Base-by-base conservation (phyloP, 1,284 basidiomycete genomes). In the Volvariella volvacea region DNA sequence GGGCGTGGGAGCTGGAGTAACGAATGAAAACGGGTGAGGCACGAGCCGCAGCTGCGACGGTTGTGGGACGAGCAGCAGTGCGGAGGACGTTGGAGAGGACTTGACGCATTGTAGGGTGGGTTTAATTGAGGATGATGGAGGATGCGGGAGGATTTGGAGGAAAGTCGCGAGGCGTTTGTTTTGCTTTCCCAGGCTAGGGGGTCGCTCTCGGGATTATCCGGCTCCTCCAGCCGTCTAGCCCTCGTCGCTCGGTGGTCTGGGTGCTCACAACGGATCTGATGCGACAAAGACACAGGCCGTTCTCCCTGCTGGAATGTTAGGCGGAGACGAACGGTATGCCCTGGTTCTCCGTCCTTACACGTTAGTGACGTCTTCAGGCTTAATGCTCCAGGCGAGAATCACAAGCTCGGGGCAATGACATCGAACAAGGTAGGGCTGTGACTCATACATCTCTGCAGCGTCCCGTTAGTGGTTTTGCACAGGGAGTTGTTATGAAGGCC, bases 41-140 rank as follows among this genome's bases (percentile, higher is more conserved):
- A 56, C 58, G 65, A 53, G 56, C 55, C 50, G 53, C 57, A 52
- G 55, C 61, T 42, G 57, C 55, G 41, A 54, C 50, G 43, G 65
- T 45, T 19, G 62, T 49, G 38, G 65, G 58, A 54, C 68, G 59
- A 59, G 74, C 59, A 61, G 73, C 68, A 44, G 74, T 71, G 52
- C 81, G 79, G 59, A 83, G 70, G 62, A 74, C 66, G 58, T 72
- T 68, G 60, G 77, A 67, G 56, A 81, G 58, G 57, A 80, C 64
- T 54, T 60, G 61, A 49, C 34, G 34, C 34, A 36, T 36, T 6
- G 14, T 15, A 20, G 19, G 60, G 44, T 48, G 63, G 62, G 61
- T 66, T 68, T 48, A 36, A 57, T 46, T 50, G 46, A 44, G 45
- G 48, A 39, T 47, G 32, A 44, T 43, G 38, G 46, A 43, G 41